Base-by-base conservation (phyloP, 306 rosid species). In the Malus sieversii region DNA sequence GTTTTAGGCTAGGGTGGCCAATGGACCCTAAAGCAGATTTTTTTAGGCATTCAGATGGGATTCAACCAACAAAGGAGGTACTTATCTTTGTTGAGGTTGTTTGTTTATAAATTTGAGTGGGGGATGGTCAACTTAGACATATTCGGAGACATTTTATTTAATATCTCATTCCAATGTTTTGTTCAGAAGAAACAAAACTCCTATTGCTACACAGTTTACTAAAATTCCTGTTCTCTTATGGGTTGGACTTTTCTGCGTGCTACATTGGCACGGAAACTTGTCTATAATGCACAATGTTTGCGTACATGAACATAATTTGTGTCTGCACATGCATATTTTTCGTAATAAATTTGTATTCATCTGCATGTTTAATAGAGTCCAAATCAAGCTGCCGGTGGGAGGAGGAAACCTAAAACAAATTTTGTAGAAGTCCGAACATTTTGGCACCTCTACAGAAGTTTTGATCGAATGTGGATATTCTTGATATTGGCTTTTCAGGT, bases 391-490 rank as follows among this genome's bases (percentile, higher is more conserved):
- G 80, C 77, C 76, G 59, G 83, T 74, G 92, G 76, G 57, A 88
- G 85, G 89, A 92, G 84, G 81, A 89, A 92, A 88, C 96, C 99
- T 32, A 96, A 96, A 90, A 86, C 97, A 68, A 96, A 90, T 81
- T 96, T 96, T 77, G 98, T 88, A 18, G 99, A 96, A 92, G 96
- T 92, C 53, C 99, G 99, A 44, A 92, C 99, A 4, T 96, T 84
- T 88, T 82, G 80, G 88, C 93, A 90, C 83, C 90, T 96, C 40
- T 96, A 92, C 73, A 88, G 99, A 86, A 92, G 97, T 82, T 96
- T 96, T 71, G 97, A 96, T 85, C 86, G 98, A 80, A 96, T 96
- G 99, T 96, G 99, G 99, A 86, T 90, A 63, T 92, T 96, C 88
- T 89, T 92, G 51, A 92, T 96, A 86, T 72, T 96, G 90, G 97